Evolutionary conservation across 352 stramenopile species (phyloP), one percentile per base, ranked within the genome.

Genomic region (Pilasporangium apinafurcum): DNA sequence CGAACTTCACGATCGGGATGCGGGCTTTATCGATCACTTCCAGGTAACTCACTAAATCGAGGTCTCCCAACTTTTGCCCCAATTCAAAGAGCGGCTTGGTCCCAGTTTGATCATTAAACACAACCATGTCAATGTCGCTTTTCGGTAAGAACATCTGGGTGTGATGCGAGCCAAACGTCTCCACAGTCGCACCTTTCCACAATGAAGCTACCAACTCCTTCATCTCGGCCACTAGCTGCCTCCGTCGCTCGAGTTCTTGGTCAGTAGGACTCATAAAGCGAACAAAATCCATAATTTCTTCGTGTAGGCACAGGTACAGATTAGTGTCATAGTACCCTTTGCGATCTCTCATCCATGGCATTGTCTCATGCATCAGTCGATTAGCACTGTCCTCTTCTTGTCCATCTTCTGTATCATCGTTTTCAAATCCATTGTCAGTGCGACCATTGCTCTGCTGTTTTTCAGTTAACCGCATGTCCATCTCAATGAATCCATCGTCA

Each of bases 1-100:
- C 92, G 51, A 97, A 93, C 76, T 98, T 98, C 47, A 98, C 94
- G 49, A 98, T 94, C 26, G 95, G 95, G 39, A 98, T 96, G 10
- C 86, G 69, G 3, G 95, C 96, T 37, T 96, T 91, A 61, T 95
- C 83, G 57, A 98, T 96, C 16, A 97, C 85, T 60, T 98, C 92
- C 7, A 98, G 48, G 55, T 96, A 96, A 29, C 65, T 90, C 29
- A 96, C 73, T 33, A 96, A 58, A 22, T 86, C 74, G 8, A 74
- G 57, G 47, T 76, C 56, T 37, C 77, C 50, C 4, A 92, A 59
- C 44, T 70, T 67, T 54, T 66, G 26, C 4, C 76, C 62, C 25
- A 82, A 65, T 31, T 66, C 65, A 46, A 67, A 81, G 20, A 85
- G 48, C 36, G 71, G 69, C 21, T 59, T 66, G 40, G 65, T 92